phyloP scores from a whole-genome alignment of 441 rosid genomes.

The Gossypium armourianum region DNA sequence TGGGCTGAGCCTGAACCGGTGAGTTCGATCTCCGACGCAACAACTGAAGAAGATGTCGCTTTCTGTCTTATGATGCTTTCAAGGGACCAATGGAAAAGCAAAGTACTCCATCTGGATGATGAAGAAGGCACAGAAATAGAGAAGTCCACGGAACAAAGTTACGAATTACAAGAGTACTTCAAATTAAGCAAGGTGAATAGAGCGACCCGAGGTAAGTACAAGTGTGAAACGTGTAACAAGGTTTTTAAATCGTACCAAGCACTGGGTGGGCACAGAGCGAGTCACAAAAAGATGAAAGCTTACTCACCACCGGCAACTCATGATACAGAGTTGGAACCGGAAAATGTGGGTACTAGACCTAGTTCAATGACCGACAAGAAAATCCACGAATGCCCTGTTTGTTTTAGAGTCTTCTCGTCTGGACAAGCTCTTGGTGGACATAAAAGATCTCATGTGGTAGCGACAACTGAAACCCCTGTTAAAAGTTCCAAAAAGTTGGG shows the following conservation, averaged over 20 bases:
- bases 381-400: conserved; percentile 68
- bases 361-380: conserved; percentile 29
- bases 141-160: conserved; percentile 26
- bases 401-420: conserved; percentile 65
- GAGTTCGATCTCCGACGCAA: conserved; percentile 53
- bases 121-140: conserved; percentile 24
- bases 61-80: conserved; percentile 62
- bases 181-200: conserved; percentile 17
- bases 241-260: conserved; percentile 63
- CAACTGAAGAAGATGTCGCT: conserved; percentile 63
- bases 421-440: conserved; percentile 98
- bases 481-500: conserved; percentile 26
- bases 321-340: conserved; percentile 23
- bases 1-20: conserved; percentile 45
- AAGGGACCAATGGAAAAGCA: conserved; percentile 41
- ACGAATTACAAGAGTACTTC: conserved; percentile 23
- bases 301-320: conserved; percentile 15
- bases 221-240: conserved; percentile 52
- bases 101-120: conserved; percentile 24
- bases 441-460: conserved; percentile 66
- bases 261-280: conserved; percentile 65
- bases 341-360: conserved; percentile 25
- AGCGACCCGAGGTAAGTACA: conserved; percentile 31
- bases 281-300: conserved; percentile 49
- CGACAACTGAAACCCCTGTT: conserved; percentile 19